phyloP scores from a whole-genome alignment of 805 yeast species.

The Lipomyces anomalus region DNA sequence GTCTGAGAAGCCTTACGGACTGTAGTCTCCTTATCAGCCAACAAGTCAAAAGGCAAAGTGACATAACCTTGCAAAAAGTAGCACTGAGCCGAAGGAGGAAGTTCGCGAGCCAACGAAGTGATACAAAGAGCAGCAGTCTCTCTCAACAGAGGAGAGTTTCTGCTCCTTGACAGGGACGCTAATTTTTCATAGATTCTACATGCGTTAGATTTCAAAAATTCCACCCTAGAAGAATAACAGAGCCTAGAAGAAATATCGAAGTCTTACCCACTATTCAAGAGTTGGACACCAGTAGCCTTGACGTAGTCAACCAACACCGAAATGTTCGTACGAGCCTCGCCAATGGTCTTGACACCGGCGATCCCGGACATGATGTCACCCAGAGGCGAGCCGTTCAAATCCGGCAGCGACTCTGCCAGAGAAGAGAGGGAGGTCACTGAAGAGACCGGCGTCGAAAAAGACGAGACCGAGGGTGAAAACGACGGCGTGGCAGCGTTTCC shows the following conservation, averaged over 20 bases:
- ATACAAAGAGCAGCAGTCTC: slow-evolving; percentile 68
- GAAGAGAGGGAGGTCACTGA: not conserved
- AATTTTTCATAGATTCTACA: slow-evolving; percentile 50
- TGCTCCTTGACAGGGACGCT: slow-evolving; percentile 63
- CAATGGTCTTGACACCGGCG: not conserved
- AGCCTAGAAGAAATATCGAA: too few relatives aligned
- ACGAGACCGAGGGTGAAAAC: not conserved
- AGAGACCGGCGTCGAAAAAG: not conserved
- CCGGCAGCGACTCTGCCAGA: not conserved
- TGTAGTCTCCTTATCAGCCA: slow-evolving; percentile 80
- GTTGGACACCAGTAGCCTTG: not conserved
- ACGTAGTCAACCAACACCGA: not conserved
- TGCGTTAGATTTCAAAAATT: too few relatives aligned
- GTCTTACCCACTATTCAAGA: too few relatives aligned
- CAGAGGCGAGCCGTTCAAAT: not conserved
- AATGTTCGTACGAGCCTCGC: not conserved
- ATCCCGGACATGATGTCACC: not conserved
- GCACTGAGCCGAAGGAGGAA: slow-evolving; percentile 51
- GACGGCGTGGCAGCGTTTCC: not conserved
- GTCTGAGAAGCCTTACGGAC: slow-evolving; percentile 83
- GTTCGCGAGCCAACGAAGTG: slow-evolving; percentile 52
- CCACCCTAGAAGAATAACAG: too few relatives aligned
- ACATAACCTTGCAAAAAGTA: slow-evolving; percentile 52
- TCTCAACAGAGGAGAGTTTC: slow-evolving; percentile 65
- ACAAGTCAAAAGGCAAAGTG: slow-evolving; percentile 58